Base-by-base conservation (phyloP, 495 filamentous ascomycete species). In the Margaritispora aquatica region DNA sequence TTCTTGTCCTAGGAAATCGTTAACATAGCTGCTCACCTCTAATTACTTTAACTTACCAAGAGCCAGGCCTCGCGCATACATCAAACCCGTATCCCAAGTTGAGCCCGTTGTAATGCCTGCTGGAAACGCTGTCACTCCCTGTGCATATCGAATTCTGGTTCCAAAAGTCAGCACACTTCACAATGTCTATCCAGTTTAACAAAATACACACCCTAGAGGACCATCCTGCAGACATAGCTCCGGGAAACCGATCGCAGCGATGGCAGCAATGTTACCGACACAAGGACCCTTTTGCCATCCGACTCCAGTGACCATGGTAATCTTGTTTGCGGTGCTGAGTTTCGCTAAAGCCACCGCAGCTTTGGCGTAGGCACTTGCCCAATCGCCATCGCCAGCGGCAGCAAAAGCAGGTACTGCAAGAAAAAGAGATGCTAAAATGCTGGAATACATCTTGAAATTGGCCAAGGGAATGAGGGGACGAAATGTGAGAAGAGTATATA, bases 51-150 rank as follows among this genome's bases (percentile, higher is more conserved):
- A 89, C 57, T 80, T 70, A 34, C 88, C 91, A 80, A 96, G 88
- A 20, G 88, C 89, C 62, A 83, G 70, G 36, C 91, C 91, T 63
- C 91, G 84, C 13, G 73, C 74, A 69, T 89, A 87, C 60, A 91
- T 84, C 22, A 96, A 51, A 0, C 34, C 17, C 0, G 48, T 60
- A 51, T 64, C 59, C 75, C 80, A 96, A 0, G 90, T 88, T 27
- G 88, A 87, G 7, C 88, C 91, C n/a, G 86, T 82, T 59, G 89
- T 94, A 65, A 92, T 81, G 23, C 90, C 91, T 2, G 89, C 84
- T 7, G 88, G 82, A 69, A 96, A 96, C 1, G 82, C 90, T 0
- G 89, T 90, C 62, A 83, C 85, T 69, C 87, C 88, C 69, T 92
- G 88, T 24, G 77, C 82, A 83, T 63, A 63, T 19, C 61, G 31